A percentile compares a stretch with the other conserved stretches of the same genome.
Evolutionary conservation across 345 rosid species (phyloP).

Genomic region (Sonneratia alba): DNA sequence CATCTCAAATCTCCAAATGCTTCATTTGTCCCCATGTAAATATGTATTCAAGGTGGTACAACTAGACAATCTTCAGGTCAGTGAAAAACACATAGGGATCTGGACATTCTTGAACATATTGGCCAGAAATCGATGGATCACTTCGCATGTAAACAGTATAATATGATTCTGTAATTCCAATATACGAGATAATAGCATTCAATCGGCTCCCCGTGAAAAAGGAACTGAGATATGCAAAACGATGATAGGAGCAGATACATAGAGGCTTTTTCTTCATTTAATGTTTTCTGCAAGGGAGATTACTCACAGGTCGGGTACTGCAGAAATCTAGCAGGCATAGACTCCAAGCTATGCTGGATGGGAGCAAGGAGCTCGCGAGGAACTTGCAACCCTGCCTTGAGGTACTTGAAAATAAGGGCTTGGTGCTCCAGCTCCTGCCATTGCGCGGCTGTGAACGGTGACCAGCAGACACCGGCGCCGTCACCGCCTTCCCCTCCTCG

Average conservation of each 20-base stretch:
- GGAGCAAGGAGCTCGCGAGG: constrained; percentile 67
- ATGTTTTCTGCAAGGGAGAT: background rate
- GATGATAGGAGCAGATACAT: constrained; percentile 2
- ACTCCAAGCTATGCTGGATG: constrained; percentile 35
- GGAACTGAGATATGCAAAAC: constrained; percentile 3
- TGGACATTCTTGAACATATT: background rate
- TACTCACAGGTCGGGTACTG: constrained; percentile 30
- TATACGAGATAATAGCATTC: background rate
- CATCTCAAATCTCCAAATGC: background rate
- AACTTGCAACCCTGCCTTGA: constrained; percentile 57
- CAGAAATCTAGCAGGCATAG: constrained; percentile 24
- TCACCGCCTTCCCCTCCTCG: constrained; percentile 4
- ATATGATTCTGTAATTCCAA: background rate
- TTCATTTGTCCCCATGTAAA: background rate
- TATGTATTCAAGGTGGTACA: background rate
- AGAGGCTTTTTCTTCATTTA: background rate
- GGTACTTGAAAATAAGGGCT: constrained; percentile 74
- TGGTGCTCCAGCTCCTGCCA: constrained; percentile 93
- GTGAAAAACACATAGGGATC: background rate
- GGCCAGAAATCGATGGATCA: background rate
- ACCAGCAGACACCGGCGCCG: constrained; percentile 7
- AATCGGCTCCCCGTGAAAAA: background rate
- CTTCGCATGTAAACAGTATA: background rate
- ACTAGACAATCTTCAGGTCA: background rate
- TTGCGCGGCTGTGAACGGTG: constrained; percentile 43